These are phyloP conservation scores for Boletellus emodensis DNA, from an alignment of 768 basidiomycete genomes.

Conservation along the genomic window DNA sequence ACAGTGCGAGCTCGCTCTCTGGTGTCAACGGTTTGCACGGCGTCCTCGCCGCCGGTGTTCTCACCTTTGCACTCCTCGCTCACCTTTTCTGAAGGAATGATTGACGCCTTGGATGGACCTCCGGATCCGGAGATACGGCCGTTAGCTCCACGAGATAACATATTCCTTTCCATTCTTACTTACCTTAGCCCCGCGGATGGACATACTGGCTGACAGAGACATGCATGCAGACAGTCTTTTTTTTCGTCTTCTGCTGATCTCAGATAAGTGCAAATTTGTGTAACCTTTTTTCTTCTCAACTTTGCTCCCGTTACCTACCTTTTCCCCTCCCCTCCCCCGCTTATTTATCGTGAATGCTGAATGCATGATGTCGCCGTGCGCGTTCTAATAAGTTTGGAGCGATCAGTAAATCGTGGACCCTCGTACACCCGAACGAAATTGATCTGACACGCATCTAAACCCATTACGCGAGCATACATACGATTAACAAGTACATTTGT, in stretches of 20 bases:
- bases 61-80: slow-evolving; percentile 13
- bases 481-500: slow-evolving; percentile 15
- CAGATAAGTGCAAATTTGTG: background rate
- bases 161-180: background rate
- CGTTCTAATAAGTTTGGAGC: background rate
- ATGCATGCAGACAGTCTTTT: background rate
- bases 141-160: background rate
- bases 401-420: no score
- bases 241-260: background rate
- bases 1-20: slow-evolving; percentile 29
- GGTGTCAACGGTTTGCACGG: slow-evolving; percentile 9
- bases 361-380: background rate
- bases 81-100: slow-evolving; percentile 19
- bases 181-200: background rate
- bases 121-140: background rate
- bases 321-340: background rate
- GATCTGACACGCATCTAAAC: background rate
- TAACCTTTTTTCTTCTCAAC: background rate
- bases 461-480: slow-evolving; percentile 17
- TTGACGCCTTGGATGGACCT: background rate
- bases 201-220: background rate
- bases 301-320: background rate
- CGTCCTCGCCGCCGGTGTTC: slow-evolving; percentile 10
- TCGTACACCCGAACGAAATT: background rate
- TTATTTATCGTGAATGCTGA: background rate